Evolutionary conservation across 179 eudicot species (phyloP).

Genomic region (Beta lomatogona): DNA sequence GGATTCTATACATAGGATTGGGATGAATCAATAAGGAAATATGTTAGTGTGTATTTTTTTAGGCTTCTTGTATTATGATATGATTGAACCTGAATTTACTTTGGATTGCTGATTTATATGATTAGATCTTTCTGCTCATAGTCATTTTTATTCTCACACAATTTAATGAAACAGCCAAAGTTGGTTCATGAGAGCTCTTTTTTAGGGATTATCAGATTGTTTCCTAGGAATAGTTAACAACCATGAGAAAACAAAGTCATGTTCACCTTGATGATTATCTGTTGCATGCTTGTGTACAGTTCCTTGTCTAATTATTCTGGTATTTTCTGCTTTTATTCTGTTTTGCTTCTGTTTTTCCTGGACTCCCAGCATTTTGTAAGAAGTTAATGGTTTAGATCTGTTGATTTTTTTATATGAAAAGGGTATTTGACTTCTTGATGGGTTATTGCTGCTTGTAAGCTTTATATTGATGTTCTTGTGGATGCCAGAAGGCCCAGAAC

Average conservation of each 20-base stretch:
- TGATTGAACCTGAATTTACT: neutral
- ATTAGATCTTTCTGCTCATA: neutral
- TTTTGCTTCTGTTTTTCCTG: neutral
- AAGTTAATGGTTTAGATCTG: neutral
- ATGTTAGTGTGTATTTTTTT: neutral
- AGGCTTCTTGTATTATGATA: neutral
- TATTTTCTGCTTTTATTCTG: neutral
- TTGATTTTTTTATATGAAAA: neutral
- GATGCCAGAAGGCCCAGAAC: neutral
- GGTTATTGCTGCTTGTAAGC: neutral
- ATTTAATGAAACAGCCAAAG: neutral
- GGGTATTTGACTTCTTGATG: neutral
- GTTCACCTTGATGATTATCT: neutral
- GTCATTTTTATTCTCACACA: neutral
- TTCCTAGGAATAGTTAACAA: neutral
- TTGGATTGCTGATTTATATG: neutral
- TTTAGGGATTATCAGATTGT: neutral
- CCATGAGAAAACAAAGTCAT: neutral
- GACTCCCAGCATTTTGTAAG: neutral
- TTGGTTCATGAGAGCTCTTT: neutral
- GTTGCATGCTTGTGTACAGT: neutral
- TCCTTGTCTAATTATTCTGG: neutral
- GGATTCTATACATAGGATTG: neutral
- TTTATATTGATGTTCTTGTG: neutral
- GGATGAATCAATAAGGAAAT: neutral